Conservation (phyloP, 768 basidiomycete species). For the Chalciporus piperatus region DNA sequence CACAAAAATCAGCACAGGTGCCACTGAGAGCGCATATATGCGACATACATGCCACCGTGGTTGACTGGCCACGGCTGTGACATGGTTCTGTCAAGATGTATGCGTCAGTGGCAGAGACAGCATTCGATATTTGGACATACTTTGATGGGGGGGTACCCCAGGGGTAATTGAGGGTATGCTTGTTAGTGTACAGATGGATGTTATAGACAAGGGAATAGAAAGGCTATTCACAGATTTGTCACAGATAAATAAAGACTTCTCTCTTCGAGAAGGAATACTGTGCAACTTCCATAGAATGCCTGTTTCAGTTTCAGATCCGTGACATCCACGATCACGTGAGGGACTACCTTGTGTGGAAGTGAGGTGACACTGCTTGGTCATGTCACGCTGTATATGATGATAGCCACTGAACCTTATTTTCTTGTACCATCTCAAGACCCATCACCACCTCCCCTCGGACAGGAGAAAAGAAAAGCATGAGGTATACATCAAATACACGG, state of each 20-base stretch:
- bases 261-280: conserved; percentile 1
- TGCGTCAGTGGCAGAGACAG: conserved; percentile 7
- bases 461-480: conserved; percentile 30
- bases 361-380: conserved; percentile 21
- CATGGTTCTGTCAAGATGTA: conserved; percentile 15
- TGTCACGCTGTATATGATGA: conserved; percentile 35
- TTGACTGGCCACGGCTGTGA: conserved; percentile 23
- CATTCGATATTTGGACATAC: conserved; percentile 4
- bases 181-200: background rate
- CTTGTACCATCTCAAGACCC: conserved; percentile 21
- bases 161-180: background rate
- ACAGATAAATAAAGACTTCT: conserved; percentile 9
- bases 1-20: background rate
- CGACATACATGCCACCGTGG: conserved; percentile 20
- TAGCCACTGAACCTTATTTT: conserved; percentile 34
- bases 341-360: background rate
- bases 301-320: conserved; percentile 15
- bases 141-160: background rate
- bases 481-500: conserved; percentile 14
- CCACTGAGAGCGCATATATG: background rate
- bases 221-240: conserved; percentile 16
- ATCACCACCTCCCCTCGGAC: conserved; percentile 12
- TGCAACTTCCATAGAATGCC: too few species aligned
- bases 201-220: background rate
- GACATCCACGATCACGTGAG: conserved; percentile 23